Evolutionary conservation across 2,329 filamentous ascomycete genomes (phyloP).

Genomic region (Ophiocordyceps camponoti-floridani): DNA sequence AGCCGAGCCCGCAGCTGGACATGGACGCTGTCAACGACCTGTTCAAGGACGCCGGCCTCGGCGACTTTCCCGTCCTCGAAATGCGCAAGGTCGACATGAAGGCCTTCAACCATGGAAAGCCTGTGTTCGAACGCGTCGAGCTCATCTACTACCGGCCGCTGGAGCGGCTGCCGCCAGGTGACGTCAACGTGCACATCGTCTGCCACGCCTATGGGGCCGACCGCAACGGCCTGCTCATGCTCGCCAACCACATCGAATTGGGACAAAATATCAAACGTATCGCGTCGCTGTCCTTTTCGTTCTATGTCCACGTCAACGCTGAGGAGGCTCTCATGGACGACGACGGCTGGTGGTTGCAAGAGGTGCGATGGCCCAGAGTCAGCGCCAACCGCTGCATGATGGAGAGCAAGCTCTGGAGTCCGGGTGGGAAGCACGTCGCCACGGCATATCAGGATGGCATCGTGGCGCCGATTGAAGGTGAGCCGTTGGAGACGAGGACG

Average conservation of each 20-base stretch:
- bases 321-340: slow-evolving; percentile 28
- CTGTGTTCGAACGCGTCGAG: slow-evolving; percentile 26
- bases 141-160: slow-evolving; percentile 30
- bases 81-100: slow-evolving; percentile 38
- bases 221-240: slow-evolving; percentile 34
- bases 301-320: slow-evolving; percentile 32
- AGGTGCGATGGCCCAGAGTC: slow-evolving; percentile 28
- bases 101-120: slow-evolving; percentile 21
- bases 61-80: slow-evolving; percentile 29
- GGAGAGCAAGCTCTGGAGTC: slow-evolving; percentile 35
- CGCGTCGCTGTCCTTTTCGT: slow-evolving; percentile 30
- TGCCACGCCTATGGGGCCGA: slow-evolving; percentile 33
- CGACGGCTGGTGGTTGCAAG: slow-evolving; percentile 35
- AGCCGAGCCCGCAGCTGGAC: slow-evolving; percentile 25
- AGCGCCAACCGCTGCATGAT: slow-evolving; percentile 27
- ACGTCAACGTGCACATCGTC: slow-evolving; percentile 25
- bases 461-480: slow-evolving; percentile 12
- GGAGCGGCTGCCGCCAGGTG: slow-evolving; percentile 19
- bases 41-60: slow-evolving; percentile 19
- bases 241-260: slow-evolving; percentile 29
- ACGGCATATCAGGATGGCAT: slow-evolving; percentile 37
- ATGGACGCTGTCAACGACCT: slow-evolving; percentile 19
- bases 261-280: no score
- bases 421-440: slow-evolving; percentile 30
- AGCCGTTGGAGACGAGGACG: not conserved